Percentiles rank a stretch among this genome's conserved stretches.
Evolutionary conservation across 2,329 filamentous ascomycete species (phyloP).

Genomic region (Mariannaea elegans): DNA sequence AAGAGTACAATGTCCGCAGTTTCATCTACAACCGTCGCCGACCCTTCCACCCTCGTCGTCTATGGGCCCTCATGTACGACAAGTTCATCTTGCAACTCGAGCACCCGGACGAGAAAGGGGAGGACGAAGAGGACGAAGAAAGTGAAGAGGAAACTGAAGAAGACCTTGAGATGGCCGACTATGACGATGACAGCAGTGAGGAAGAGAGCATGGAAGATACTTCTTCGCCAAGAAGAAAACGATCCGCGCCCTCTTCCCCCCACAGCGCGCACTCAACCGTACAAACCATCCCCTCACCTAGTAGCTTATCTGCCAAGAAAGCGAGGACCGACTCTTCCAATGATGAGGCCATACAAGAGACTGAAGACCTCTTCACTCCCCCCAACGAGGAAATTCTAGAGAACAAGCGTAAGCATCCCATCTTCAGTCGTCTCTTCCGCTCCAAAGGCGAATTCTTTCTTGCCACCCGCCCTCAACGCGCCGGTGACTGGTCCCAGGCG

Average conservation of each 20-base stretch:
- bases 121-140: conserved; percentile 46
- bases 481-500: conserved; percentile 70
- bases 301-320: conserved; percentile 22
- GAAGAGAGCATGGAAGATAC: conserved; percentile 20
- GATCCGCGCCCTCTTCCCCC: conserved; percentile 32
- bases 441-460: conserved; percentile 71
- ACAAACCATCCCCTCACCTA: conserved; percentile 35
- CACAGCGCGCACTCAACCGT: conserved; percentile 35
- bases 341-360: conserved; percentile 28
- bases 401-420: conserved; percentile 63
- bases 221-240: conserved; percentile 23
- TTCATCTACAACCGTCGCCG: conserved; percentile 72
- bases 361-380: conserved; percentile 45
- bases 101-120: conserved; percentile 47
- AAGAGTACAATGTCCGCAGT: conserved; percentile 77
- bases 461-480: conserved; percentile 63
- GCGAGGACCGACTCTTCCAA: conserved; percentile 21
- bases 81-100: conserved; percentile 62
- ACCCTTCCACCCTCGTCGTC: conserved; percentile 60
- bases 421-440: conserved; percentile 65
- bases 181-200: background rate
- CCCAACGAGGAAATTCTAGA: conserved; percentile 57
- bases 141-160: conserved; percentile 27
- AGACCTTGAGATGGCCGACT: conserved; percentile 35
- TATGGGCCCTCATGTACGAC: conserved; percentile 56